These are phyloP conservation scores for Colletotrichum cuscutae DNA, from an alignment of 2,329 filamentous ascomycete species.

Conservation along the genomic window DNA sequence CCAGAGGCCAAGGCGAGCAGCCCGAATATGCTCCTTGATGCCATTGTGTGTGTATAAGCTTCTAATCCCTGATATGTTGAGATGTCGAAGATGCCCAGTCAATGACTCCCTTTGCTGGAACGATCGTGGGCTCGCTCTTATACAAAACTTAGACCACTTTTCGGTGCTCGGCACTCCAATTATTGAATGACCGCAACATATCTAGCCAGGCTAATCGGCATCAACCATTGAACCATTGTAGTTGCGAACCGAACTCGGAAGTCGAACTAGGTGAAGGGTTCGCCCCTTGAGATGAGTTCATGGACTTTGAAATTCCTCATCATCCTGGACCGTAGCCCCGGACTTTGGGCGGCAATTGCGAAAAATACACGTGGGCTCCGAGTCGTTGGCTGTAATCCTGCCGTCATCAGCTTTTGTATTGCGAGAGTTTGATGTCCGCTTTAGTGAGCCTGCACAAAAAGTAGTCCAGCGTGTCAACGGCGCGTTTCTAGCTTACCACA, in stretches of 20 bases:
- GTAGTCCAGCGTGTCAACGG: neutral
- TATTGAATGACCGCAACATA: neutral
- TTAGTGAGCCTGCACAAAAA: neutral
- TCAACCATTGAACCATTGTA: neutral
- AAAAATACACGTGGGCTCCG: neutral
- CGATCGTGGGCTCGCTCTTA: conserved; percentile 1
- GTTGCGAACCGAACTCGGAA: neutral
- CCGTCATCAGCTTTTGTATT: conserved; percentile 16
- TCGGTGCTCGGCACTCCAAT: neutral
- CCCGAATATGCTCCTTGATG: conserved; percentile 15
- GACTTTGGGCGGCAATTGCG: neutral
- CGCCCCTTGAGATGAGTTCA: neutral
- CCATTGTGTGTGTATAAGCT: neutral
- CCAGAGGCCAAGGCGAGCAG: conserved; percentile 36
- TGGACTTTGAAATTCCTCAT: neutral
- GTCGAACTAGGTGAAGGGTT: neutral
- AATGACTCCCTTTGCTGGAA: neutral
- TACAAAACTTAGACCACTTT: neutral
- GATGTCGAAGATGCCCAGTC: neutral
- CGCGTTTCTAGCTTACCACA: neutral
- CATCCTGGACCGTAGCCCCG: neutral
- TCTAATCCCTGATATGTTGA: neutral
- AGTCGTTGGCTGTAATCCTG: conserved; percentile 31
- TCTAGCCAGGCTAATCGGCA: neutral
- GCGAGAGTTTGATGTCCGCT: neutral